Conservation (phyloP, 768 basidiomycete species). For the Cystofilobasidium macerans region DNA sequence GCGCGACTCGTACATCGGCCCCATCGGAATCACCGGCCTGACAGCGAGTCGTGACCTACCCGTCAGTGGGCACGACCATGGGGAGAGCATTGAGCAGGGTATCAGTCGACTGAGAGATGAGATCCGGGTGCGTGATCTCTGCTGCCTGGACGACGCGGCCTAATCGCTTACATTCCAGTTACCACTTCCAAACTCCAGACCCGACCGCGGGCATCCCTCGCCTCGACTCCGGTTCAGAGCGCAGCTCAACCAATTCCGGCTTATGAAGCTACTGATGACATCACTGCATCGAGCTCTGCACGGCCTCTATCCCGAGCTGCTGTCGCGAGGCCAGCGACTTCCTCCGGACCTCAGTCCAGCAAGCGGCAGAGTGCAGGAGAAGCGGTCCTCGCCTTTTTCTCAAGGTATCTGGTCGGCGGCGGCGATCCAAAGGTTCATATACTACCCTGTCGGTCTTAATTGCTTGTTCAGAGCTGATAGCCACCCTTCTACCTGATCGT, state of each 20-base stretch:
- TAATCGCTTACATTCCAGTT: too few species aligned
- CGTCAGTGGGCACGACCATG: background rate
- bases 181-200: too few species aligned
- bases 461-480: background rate
- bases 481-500: too few species aligned
- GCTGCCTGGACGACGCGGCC: too few species aligned
- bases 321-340: too few species aligned
- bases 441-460: background rate
- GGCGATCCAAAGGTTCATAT: background rate
- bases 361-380: background rate
- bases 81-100: background rate
- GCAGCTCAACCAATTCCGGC: too few species aligned
- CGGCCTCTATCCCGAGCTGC: too few species aligned
- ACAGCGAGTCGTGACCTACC: background rate
- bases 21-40: background rate
- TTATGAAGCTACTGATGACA: too few species aligned
- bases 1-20: constrained; percentile 3
- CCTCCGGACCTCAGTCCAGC: background rate
- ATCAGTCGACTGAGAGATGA: background rate
- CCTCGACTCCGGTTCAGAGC: too few species aligned
- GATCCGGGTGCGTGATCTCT: too few species aligned
- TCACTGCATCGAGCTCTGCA: too few species aligned
- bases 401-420: background rate
- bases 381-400: background rate
- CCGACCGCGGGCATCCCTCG: too few species aligned